phyloP scores from a whole-genome alignment of 2,329 filamentous ascomycete genomes.

The Cytospora mali region DNA sequence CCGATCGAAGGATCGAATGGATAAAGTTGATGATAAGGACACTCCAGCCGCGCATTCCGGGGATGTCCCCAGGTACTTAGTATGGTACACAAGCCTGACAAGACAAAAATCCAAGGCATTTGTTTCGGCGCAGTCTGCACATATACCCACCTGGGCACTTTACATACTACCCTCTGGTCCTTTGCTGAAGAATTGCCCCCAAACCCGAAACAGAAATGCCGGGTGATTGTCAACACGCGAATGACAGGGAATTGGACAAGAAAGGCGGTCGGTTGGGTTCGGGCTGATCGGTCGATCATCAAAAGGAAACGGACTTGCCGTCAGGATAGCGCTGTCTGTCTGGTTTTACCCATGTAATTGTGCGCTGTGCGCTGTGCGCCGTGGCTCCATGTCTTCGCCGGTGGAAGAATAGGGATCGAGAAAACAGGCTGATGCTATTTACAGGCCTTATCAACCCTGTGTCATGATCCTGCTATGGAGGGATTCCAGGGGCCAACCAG shows the following conservation, averaged over 20 bases:
- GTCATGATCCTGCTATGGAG: neutral
- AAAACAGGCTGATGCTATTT: neutral
- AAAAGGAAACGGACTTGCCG: conserved; percentile 18
- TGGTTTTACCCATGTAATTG: neutral
- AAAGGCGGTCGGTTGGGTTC: neutral
- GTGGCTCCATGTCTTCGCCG: too few species aligned
- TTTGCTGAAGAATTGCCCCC: neutral
- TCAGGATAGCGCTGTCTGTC: conserved; percentile 7
- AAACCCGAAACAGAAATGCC: neutral
- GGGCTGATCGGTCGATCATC: conserved; percentile 16
- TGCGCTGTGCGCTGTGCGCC: too few species aligned
- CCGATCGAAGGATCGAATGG: conserved; percentile 15
- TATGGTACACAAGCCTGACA: too few species aligned
- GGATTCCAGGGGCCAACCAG: neutral
- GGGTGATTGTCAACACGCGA: conserved; percentile 15
- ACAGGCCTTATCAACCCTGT: neutral
- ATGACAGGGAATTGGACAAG: conserved; percentile 15
- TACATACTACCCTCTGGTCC: too few species aligned
- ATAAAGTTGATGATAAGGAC: conserved; percentile 8
- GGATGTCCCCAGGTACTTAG: conserved; percentile 3
- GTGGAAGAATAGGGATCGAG: too few species aligned
- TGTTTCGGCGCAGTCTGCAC: neutral
- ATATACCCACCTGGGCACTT: too few species aligned
- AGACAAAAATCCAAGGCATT: neutral
- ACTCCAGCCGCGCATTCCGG: conserved; percentile 17